Evolutionary conservation across 164 flowering plant species (phyloP), one percentile per base, ranked within the genome.

Genomic region (Protea cynaroides): DNA sequence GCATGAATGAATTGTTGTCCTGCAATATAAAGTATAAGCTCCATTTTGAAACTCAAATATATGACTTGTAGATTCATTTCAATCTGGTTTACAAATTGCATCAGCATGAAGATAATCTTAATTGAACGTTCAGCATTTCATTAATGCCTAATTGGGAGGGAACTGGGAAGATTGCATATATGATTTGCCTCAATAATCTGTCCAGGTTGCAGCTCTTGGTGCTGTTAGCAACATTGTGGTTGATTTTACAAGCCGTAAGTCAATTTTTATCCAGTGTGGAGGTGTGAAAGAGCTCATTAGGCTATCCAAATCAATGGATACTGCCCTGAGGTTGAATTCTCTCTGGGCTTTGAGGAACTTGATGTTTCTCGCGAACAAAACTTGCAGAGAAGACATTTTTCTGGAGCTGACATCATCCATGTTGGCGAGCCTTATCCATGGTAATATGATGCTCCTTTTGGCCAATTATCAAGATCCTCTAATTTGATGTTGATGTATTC

Each of bases 171-270:
- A 29, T 29, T 29, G 34, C 34, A 2, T 5, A 29, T 29, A 3
- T 29, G 53, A 66, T 59, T 17, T 55, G 13, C 22, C 44, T 61
- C 44, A 15, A 18, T 61, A 8, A 51, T 44, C 50, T 14, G 71
- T 66, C 23, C 86, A 95, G 99, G 83, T 92, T 69, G 90, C 92
- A 18, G 96, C 99, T 59, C 88, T 95, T 66, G 80, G 88, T 69
- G 82, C 86, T 63, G 71, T 89, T 58, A 76, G 90, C 80, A 95
- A 95, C 77, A 71, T 87, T 60, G 90, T 87, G 23, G 83, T 95
- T 65, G 86, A 88, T 71, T 89, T 91, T 76, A 72, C 80, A n/a
- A 65, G 70, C n/a, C 79, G 71, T 13, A 89, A 86, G 73, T 78
- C 82, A 19, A 22, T 64, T 9, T 83, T 92, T 75, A 61, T 83